Evolutionary conservation across 2,329 filamentous ascomycete species (phyloP).

Genomic region (Fusarium sp.): DNA sequence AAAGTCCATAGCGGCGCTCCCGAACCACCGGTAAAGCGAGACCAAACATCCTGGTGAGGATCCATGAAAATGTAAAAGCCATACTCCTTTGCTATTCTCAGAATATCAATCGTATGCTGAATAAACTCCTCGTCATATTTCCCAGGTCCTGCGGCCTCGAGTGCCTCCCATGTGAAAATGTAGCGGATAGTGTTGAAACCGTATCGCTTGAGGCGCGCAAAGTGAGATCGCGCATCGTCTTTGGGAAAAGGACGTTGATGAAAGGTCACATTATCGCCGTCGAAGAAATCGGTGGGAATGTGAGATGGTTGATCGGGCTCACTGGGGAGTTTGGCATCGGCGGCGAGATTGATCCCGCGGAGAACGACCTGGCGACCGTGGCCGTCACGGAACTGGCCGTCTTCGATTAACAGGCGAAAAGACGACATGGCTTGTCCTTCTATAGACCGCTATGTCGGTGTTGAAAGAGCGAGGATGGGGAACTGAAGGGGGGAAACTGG

Average conservation of each 20-base stretch:
- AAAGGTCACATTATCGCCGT: slow-evolving; percentile 92
- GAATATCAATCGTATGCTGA: slow-evolving; percentile 84
- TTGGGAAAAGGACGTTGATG: slow-evolving; percentile 85
- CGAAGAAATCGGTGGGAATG: slow-evolving; percentile 82
- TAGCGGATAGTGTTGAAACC: slow-evolving; percentile 98
- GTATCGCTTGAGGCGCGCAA: slow-evolving; percentile 84
- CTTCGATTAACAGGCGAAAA: slow-evolving; percentile 84
- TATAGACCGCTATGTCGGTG: slow-evolving; percentile 7
- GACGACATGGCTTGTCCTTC: slow-evolving; percentile 68
- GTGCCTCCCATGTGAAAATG: slow-evolving; percentile 98
- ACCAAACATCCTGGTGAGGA: slow-evolving; percentile 99
- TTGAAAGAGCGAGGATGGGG: slow-evolving; percentile 8
- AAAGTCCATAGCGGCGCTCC: slow-evolving; percentile 98
- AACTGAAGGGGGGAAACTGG: slow-evolving; percentile 25
- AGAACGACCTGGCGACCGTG: slow-evolving; percentile 87
- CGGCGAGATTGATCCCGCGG: slow-evolving; percentile 93
- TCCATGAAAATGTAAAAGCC: slow-evolving; percentile 99
- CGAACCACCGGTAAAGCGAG: slow-evolving; percentile 90
- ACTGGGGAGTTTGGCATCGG: slow-evolving; percentile 89
- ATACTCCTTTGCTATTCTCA: slow-evolving; percentile 87
- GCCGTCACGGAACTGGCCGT: slow-evolving; percentile 83
- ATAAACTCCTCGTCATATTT: slow-evolving; percentile 96
- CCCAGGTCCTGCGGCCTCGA: slow-evolving; percentile 90
- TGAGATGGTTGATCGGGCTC: slow-evolving; percentile 85
- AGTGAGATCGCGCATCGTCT: slow-evolving; percentile 86